Percentiles rank a stretch among this genome's conserved stretches.
phyloP scores from a whole-genome alignment of 2,329 filamentous ascomycete genomes.

The Didymosphaeria variabile region DNA sequence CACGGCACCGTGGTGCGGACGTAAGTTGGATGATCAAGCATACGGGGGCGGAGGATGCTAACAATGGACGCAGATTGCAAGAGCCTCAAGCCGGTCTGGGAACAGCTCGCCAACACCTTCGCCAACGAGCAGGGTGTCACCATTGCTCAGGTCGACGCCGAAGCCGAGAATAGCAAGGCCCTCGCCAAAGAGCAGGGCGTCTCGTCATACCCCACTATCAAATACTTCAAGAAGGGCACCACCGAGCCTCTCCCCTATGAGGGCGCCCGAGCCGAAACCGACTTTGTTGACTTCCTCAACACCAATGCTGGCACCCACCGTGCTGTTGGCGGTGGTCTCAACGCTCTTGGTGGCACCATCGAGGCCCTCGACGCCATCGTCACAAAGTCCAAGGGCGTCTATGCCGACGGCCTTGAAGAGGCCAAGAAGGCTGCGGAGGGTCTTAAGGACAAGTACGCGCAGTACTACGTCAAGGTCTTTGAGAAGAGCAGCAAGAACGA shows the following conservation, averaged over 20 bases:
- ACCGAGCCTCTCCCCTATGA: slow-evolving; percentile 75
- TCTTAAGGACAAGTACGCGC: slow-evolving; percentile 81
- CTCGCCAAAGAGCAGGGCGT: slow-evolving; percentile 80
- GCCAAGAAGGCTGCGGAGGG: slow-evolving; percentile 74
- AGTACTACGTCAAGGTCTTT: slow-evolving; percentile 94
- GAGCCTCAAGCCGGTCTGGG: slow-evolving; percentile 87
- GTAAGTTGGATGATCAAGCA: slow-evolving; percentile 66
- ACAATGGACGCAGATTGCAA: slow-evolving; percentile 82
- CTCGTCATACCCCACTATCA: slow-evolving; percentile 93
- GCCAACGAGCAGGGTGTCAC: slow-evolving; percentile 78
- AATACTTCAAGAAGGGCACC: slow-evolving; percentile 91
- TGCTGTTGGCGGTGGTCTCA: slow-evolving; percentile 79
- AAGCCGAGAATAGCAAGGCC: slow-evolving; percentile 84
- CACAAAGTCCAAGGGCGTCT: slow-evolving; percentile 72
- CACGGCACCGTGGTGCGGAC: slow-evolving; percentile 97
- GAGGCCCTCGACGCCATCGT: slow-evolving; percentile 80
- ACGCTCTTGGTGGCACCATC: slow-evolving; percentile 82
- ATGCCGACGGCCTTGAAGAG: slow-evolving; percentile 70
- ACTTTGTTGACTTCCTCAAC: slow-evolving; percentile 85
- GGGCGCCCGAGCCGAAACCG: slow-evolving; percentile 78
- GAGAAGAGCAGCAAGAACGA: slow-evolving; percentile 83
- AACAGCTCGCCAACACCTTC: slow-evolving; percentile 84
- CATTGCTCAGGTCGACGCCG: slow-evolving; percentile 95
- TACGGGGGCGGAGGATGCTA: slow-evolving; percentile 20
- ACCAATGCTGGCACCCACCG: slow-evolving; percentile 89